These are phyloP conservation scores for Geosmithia morbida DNA, from an alignment of 2,329 filamentous ascomycete genomes.

Conservation along the genomic window DNA sequence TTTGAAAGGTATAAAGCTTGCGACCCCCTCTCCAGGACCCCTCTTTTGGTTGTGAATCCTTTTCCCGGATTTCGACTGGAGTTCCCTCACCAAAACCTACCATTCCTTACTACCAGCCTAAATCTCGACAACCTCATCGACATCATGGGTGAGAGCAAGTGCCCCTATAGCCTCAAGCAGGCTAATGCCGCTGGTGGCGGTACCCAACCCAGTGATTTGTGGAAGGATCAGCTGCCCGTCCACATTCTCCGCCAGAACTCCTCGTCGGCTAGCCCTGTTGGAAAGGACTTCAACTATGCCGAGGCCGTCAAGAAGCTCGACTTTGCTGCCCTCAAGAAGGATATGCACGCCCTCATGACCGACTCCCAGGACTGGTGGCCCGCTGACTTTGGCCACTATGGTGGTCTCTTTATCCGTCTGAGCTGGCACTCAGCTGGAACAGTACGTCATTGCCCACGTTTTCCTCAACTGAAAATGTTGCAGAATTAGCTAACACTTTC, in stretches of 20 bases:
- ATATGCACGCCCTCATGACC: conserved; percentile 57
- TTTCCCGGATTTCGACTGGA: neutral
- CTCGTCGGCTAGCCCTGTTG: conserved; percentile 45
- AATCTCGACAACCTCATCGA: neutral
- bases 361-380: conserved; percentile 74
- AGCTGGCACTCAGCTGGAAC: conserved; percentile 72
- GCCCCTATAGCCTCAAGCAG: conserved; percentile 10
- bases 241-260: conserved; percentile 63
- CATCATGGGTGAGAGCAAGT: conserved; percentile 14
- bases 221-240: conserved; percentile 53
- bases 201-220: conserved; percentile 58
- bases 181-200: conserved; percentile 43
- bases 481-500: neutral
- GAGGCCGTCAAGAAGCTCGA: conserved; percentile 53
- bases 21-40: neutral
- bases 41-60: neutral
- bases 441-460: neutral
- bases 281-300: conserved; percentile 56
- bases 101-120: neutral
- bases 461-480: neutral
- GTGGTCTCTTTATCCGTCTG: conserved; percentile 67
- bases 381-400: conserved; percentile 70
- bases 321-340: conserved; percentile 60
- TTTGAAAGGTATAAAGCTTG: neutral
- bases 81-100: neutral